Base-by-base conservation (phyloP, 257 asterid genomes). In the Salvia splendens region DNA sequence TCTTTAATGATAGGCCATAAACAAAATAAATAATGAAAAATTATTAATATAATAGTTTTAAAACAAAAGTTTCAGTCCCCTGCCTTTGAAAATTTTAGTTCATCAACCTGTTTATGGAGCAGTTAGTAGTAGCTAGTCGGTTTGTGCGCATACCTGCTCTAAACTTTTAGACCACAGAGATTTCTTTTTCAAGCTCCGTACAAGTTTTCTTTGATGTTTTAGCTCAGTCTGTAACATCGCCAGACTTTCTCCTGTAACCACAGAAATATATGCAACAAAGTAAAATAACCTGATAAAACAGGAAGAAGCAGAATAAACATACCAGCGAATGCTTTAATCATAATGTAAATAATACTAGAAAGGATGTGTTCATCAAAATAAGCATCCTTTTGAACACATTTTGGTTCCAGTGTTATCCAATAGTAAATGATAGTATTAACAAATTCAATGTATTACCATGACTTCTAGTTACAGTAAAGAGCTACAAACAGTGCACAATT, bases 91-190 rank as follows among this genome's bases (percentile, higher is more conserved):
- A 20, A 5, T 9, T 38, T 59, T 42, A 61, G 67, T 47, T 61
- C 52, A 24, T 12, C n/a, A 24, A 3, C 53, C 38, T 42, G 67
- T 61, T 41, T 17, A 11, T 38, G 41, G 1, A 41, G 16, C 17
- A 38, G 17, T 60, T 48, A 49, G 45, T 56, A 66, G 65, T 12
- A 60, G 48, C 58, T 61, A 59, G 67, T 16, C 30, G 59, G 64
- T 51, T 64, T 61, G 68, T 51, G 67, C 15, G 69, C 50, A 64
- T 85, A 94, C 99, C 99, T 94, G 98, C 77, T 87, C 99, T 89
- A 87, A 79, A 71, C 83, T 82, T 81, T 91, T 94, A 38, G 97
- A 81, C 99, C 99, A 94, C 72, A 94, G 95, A 65, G 96, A 94
- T 82, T 91, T 94, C 96, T 86, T 94, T 81, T 87, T 84, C 86